phyloP scores from a whole-genome alignment of 2,329 filamentous ascomycete genomes.

The Knoxdaviesia capensis region DNA sequence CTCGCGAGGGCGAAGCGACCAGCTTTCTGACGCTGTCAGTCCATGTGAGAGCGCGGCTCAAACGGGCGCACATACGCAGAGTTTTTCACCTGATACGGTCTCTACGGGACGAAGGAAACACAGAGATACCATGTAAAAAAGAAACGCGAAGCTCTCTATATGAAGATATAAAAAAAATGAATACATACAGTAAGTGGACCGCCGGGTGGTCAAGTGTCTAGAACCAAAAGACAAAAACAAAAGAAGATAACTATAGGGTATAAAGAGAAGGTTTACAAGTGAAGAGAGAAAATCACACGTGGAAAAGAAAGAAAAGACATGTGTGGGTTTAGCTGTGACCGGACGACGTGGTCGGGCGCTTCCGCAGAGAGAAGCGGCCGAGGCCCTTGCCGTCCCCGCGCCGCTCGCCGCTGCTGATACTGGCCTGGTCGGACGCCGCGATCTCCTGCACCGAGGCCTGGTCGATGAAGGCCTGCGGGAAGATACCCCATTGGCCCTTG shows the following conservation, averaged over 20 bases:
- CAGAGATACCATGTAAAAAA: neutral
- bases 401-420: neutral
- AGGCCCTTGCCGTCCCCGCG: neutral
- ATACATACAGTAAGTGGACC: neutral
- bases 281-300: no score
- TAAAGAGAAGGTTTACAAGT: neutral
- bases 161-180: neutral
- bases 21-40: no score
- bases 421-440: neutral
- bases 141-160: neutral
- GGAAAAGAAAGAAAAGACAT: no score
- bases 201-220: no score
- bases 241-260: neutral
- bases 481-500: slow-evolving; percentile 31
- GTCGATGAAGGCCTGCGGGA: slow-evolving; percentile 29
- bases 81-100: no score
- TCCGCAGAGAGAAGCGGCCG: neutral
- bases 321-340: no score
- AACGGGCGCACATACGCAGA: no score
- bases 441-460: slow-evolving; percentile 20
- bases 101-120: neutral
- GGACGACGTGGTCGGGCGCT: neutral
- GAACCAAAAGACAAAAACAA: neutral
- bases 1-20: no score
- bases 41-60: no score